Evolutionary conservation across 768 basidiomycete genomes (phyloP).

Genomic region (Trametes meyenii): DNA sequence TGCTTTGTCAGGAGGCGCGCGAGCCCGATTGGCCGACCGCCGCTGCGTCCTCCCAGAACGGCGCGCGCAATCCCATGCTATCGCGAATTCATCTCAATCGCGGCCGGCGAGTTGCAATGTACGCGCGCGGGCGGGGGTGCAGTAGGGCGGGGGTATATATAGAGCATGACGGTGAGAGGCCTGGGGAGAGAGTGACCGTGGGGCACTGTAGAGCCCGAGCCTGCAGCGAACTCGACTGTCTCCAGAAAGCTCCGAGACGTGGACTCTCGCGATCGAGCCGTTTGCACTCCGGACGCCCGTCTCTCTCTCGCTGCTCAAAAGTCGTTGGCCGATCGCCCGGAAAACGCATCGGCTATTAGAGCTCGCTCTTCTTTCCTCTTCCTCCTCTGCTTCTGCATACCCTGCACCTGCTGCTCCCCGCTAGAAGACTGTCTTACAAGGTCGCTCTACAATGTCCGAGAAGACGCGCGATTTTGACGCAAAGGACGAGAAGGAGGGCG

Average conservation of each 20-base stretch:
- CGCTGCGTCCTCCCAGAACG: too few relatives aligned
- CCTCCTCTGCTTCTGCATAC: not conserved
- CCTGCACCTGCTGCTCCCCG: not conserved
- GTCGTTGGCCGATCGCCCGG: not conserved
- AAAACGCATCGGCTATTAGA: not conserved
- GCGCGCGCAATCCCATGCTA: too few relatives aligned
- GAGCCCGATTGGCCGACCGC: too few relatives aligned
- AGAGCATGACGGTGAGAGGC: too few relatives aligned
- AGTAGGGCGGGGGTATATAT: too few relatives aligned
- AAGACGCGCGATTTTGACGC: slow-evolving; percentile 11
- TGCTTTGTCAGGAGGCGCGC: too few relatives aligned
- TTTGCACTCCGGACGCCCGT: not conserved
- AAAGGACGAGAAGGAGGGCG: slow-evolving; percentile 2
- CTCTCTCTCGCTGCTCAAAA: not conserved
- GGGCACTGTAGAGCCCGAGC: not conserved
- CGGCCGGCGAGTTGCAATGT: too few relatives aligned
- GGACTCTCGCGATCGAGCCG: not conserved
- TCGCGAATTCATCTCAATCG: too few relatives aligned
- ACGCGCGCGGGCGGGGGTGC: too few relatives aligned
- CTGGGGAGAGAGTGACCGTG: too few relatives aligned
- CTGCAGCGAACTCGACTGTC: slow-evolving; percentile 4
- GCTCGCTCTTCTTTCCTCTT: not conserved
- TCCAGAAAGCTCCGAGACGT: slow-evolving; percentile 13
- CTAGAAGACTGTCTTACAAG: not conserved
- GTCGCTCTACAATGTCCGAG: not conserved